These are phyloP conservation scores for Penium margaritaceum DNA, from an alignment of 139 green algal genomes.

Conservation along the genomic window DNA sequence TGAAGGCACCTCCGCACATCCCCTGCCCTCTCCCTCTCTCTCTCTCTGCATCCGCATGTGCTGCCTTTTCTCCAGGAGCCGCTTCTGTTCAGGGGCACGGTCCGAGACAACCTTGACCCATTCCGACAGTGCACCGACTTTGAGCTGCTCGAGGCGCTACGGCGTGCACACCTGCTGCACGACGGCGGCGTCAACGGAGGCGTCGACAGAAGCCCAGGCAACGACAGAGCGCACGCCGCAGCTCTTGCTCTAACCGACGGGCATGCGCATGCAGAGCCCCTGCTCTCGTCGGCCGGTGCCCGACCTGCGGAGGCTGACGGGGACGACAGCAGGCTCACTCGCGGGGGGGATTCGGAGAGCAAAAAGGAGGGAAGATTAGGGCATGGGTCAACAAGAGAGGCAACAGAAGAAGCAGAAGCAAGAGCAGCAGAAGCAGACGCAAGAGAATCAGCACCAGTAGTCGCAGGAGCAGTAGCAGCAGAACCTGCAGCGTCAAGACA, in stretches of 20 bases:
- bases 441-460: constrained; percentile 23
- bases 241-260: not conserved
- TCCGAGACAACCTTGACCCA: constrained; percentile 87
- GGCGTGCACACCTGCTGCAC: constrained; percentile 18
- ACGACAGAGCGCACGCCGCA: not conserved
- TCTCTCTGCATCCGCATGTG: too few relatives aligned
- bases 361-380: too few relatives aligned
- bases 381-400: too few relatives aligned
- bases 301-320: constrained; percentile 42
- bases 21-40: not conserved
- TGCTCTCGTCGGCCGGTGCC: too few relatives aligned
- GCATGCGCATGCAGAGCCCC: too few relatives aligned
- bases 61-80: constrained; percentile 68
- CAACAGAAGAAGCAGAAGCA: too few relatives aligned
- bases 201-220: too few relatives aligned
- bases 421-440: too few relatives aligned
- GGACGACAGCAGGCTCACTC: constrained; percentile 12
- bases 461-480: not conserved
- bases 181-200: too few relatives aligned
- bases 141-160: constrained; percentile 52
- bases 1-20: not conserved
- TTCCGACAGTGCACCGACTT: constrained; percentile 63
- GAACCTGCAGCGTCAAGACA: too few relatives aligned
- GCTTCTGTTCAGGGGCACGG: constrained; percentile 79
- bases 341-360: too few relatives aligned